Percentiles rank a stretch among this genome's conserved stretches.
phyloP scores from a whole-genome alignment of 2,329 filamentous ascomycete species.

The Dryadomyces quercivorus region DNA sequence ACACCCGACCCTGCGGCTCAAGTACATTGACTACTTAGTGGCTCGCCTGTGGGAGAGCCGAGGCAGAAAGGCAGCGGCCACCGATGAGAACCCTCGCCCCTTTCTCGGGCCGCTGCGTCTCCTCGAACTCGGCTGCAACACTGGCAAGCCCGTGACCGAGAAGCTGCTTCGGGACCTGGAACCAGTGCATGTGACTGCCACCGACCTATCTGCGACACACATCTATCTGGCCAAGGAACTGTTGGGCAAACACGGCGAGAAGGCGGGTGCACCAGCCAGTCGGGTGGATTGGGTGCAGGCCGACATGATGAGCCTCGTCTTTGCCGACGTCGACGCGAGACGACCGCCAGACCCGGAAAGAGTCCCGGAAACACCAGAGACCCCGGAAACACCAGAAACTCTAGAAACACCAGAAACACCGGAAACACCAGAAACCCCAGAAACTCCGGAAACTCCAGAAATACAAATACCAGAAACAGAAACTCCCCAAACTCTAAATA shows the following conservation, averaged over 20 bases:
- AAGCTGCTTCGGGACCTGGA: conserved; percentile 17
- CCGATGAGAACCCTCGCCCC: no score
- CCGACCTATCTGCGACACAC: conserved; percentile 29
- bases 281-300: conserved; percentile 19
- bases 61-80: background rate
- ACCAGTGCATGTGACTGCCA: conserved; percentile 20
- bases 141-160: conserved; percentile 24
- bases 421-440: no score
- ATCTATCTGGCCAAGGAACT: conserved; percentile 19
- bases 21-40: conserved; percentile 23
- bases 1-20: conserved; percentile 19
- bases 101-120: conserved; percentile 10
- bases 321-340: conserved; percentile 7
- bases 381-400: no score
- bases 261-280: background rate
- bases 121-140: conserved; percentile 31
- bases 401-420: no score
- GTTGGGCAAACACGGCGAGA: conserved; percentile 13
- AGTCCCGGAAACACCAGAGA: no score
- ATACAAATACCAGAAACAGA: no score
- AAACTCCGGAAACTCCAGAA: no score
- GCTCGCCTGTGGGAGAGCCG: conserved; percentile 12
- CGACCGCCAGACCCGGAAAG: no score
- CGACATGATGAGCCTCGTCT: conserved; percentile 26
- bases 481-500: no score